Base-by-base conservation (phyloP, 1,284 basidiomycete genomes). In the Crucibulum parvulum region DNA sequence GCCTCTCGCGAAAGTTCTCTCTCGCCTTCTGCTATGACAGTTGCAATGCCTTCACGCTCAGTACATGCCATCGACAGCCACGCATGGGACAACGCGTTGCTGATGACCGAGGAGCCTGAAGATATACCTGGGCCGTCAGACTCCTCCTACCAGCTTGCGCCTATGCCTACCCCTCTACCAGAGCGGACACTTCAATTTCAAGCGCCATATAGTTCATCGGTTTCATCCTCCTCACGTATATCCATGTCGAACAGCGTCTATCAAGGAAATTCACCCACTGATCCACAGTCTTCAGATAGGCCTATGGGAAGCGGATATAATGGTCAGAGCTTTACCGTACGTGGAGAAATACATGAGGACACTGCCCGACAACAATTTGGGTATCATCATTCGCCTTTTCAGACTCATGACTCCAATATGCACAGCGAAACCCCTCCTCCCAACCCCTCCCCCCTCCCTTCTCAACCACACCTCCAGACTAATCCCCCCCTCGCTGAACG, bases 11-110 rank as follows among this genome's bases (percentile, higher is more conserved):
- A 70, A 16, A 79, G 78, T 52, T 81, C 80, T 11, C 66, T 75
- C 47, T 82, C 82, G 7, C 82, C 84, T 34, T 69, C 77, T 56
- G 71, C 77, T 43, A 67, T 81, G 35, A 71, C 78, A 37, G 72
- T 78, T 36, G 78, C 78, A 8, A 72, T 81, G 61, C 78, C 81
- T 38, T 67, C 75, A n/a, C 76, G 77, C 31, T 68, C 74, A 18
- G 75, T 83, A 65, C 80, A 80, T 43, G 78, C 83, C 55, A 79
- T 88, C 55, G 85, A 87, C 63, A 73, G 80, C 51, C 66, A 76
- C 51, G 71, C 76, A 53, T 91, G 90, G 90, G 82, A 86, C 47
- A 84, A 88, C 45, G 73, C 80, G 11, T 79, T 89, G 62, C 78
- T 87, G 51, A 79, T 87, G 70, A 76, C 73, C 54, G 85, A 59